These are phyloP conservation scores for Brassica nigra DNA, from an alignment of 345 rosid species.

Conservation along the genomic window DNA sequence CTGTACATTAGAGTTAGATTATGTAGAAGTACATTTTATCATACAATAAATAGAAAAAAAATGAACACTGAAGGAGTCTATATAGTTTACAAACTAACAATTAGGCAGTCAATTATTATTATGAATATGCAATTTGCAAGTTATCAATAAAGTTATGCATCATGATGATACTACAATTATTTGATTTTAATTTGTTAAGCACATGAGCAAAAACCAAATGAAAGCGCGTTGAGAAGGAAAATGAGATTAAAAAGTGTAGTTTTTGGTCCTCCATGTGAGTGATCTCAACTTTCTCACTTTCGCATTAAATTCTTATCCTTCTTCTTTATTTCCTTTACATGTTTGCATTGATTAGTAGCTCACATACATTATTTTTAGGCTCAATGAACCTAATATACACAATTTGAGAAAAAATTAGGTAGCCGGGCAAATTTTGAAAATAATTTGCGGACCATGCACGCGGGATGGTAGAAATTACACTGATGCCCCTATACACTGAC, in stretches of 20 bases:
- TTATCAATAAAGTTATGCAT: background rate
- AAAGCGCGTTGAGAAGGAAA: slow-evolving; percentile 35
- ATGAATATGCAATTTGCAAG: slow-evolving; percentile 1
- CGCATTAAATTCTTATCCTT: slow-evolving; percentile 42
- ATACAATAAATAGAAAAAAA: background rate
- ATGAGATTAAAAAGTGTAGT: slow-evolving; percentile 11
- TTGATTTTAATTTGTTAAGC: background rate
- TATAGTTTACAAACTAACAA: slow-evolving; percentile 7
- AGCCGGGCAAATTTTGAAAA: too few relatives aligned
- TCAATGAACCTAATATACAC: too few relatives aligned
- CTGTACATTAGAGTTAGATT: background rate
- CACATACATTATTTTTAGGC: background rate
- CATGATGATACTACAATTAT: background rate
- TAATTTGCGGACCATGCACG: too few relatives aligned
- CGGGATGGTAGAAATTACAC: too few relatives aligned
- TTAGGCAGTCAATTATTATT: background rate
- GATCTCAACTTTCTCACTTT: slow-evolving; percentile 43
- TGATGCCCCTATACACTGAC: too few relatives aligned
- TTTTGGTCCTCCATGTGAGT: slow-evolving; percentile 46
- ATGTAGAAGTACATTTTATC: background rate
- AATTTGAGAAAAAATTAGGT: too few relatives aligned
- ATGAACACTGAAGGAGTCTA: background rate
- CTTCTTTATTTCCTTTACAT: slow-evolving; percentile 18
- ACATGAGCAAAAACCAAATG: slow-evolving; percentile 11
- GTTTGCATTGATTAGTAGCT: background rate